Evolutionary conservation across 805 yeast genomes (phyloP).

Genomic region (Candida easanensis): DNA sequence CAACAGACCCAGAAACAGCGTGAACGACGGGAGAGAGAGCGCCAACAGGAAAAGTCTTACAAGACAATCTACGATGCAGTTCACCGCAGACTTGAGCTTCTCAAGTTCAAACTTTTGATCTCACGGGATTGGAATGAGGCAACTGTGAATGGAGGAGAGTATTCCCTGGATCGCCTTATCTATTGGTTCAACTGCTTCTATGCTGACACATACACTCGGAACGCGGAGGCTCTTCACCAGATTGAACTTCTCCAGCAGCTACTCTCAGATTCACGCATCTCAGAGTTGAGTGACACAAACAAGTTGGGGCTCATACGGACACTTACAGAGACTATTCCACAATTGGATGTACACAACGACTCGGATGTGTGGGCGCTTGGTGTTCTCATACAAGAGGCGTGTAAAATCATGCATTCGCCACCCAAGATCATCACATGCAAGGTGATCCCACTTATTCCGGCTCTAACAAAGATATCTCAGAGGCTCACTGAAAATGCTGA

Average conservation of each 20-base stretch:
- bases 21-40: slow-evolving; percentile 54
- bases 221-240: slow-evolving; percentile 7
- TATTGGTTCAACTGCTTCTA: slow-evolving; percentile 33
- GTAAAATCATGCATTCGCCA: slow-evolving; percentile 3
- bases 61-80: slow-evolving; percentile 47
- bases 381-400: slow-evolving; percentile 8
- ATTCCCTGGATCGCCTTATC: slow-evolving; percentile 5
- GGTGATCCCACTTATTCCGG: slow-evolving; percentile 4
- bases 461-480: slow-evolving; percentile 1
- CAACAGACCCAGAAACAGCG: slow-evolving; percentile 67
- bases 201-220: slow-evolving; percentile 18
- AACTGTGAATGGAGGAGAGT: neutral
- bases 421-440: neutral
- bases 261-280: neutral
- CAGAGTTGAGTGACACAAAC: neutral
- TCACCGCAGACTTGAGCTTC: slow-evolving; percentile 37
- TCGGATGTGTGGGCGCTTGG: slow-evolving; percentile 3
- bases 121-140: slow-evolving; percentile 22
- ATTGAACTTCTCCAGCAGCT: slow-evolving; percentile 5
- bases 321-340: slow-evolving; percentile 6
- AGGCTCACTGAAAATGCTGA: slow-evolving; percentile 4
- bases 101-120: slow-evolving; percentile 23
- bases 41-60: slow-evolving; percentile 50
- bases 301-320: slow-evolving; percentile 10
- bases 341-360: slow-evolving; percentile 1